Evolutionary conservation across 495 filamentous ascomycete species (phyloP), one percentile per base, ranked within the genome.

Genomic region (Cairneyella variabilis): DNA sequence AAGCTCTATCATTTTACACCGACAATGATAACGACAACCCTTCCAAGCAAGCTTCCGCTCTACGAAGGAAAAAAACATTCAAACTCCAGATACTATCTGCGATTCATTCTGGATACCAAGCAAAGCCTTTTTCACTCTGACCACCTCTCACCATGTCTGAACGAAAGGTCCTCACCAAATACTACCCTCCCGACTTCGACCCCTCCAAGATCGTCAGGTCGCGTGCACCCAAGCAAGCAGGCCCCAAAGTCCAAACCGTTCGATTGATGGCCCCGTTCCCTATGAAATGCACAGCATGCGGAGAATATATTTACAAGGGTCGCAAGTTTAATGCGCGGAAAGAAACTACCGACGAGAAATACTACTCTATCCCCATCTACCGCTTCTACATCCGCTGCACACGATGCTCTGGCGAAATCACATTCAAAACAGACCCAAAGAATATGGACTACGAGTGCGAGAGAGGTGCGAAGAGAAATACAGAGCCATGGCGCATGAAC

Each of bases 121-220:
- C n/a, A n/a, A n/a, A n/a, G n/a, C n/a, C n/a, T n/a, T n/a, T n/a
- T n/a, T n/a, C n/a, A n/a, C n/a, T n/a, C n/a, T n/a, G n/a, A n/a
- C n/a, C n/a, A 7, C n/a, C 9, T 16, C 49, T 55, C 70, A 76
- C 58, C 57, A 96, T 96, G 91, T 95, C 91, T 67, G 91, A 96
- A 76, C 88, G 90, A 64, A 95, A 95, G 76, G 90, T 95, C 57
- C 76, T 91, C 43, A 66, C 73, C 18, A 88, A 89, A 66, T 89
- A 93, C 78, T 97, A 95, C 68, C 93, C 93, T 30, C 90, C 95
- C 21, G 95, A 99, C 69, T 99, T 97, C 71, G 95, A 99, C 72
- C 95, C 95, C 16, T 85, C 83, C 23, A 85, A 85, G 59, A 83
- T 92, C 72, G 75, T 79, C 48, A 86, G 90, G 41, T 81, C 82